phyloP scores from a whole-genome alignment of 2,329 filamentous ascomycete genomes.

The Venturia asperata region DNA sequence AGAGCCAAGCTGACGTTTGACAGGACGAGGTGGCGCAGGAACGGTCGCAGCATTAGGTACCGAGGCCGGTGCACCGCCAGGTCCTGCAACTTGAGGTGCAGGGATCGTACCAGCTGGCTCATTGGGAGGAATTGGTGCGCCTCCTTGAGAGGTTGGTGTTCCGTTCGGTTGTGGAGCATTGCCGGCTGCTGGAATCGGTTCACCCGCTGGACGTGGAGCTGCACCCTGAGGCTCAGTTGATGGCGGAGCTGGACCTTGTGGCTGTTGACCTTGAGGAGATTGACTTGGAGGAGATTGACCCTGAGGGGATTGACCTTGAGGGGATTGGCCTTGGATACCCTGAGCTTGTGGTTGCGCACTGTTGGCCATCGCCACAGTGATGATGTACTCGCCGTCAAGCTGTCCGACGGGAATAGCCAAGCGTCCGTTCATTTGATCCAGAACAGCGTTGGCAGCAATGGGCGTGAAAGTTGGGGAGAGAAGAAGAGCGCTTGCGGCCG shows the following conservation, averaged over 20 bases:
- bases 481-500: conserved; percentile 30
- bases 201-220: background rate
- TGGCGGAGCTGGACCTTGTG: background rate
- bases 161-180: background rate
- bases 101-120: background rate
- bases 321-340: conserved; percentile 18
- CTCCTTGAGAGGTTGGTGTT: background rate
- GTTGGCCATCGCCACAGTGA: conserved; percentile 27
- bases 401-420: conserved; percentile 32
- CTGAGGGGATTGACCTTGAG: conserved; percentile 18
- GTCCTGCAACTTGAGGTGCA: background rate
- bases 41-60: conserved; percentile 17
- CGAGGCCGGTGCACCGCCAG: background rate
- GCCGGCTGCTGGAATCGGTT: background rate
- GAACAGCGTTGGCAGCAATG: conserved; percentile 29
- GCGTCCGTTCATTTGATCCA: conserved; percentile 32
- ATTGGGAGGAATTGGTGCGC: background rate
- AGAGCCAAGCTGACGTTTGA: conserved; percentile 25
- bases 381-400: conserved; percentile 33
- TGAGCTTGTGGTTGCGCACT: conserved; percentile 10
- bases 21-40: conserved; percentile 22
- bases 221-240: background rate
- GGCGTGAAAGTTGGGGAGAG: conserved; percentile 33
- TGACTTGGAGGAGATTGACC: background rate
- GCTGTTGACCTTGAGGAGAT: background rate